A percentile compares a stretch with the other conserved stretches of the same genome.
These are phyloP conservation scores for Xerocomellus amylosporus DNA, from an alignment of 768 basidiomycete genomes.

Conservation along the genomic window DNA sequence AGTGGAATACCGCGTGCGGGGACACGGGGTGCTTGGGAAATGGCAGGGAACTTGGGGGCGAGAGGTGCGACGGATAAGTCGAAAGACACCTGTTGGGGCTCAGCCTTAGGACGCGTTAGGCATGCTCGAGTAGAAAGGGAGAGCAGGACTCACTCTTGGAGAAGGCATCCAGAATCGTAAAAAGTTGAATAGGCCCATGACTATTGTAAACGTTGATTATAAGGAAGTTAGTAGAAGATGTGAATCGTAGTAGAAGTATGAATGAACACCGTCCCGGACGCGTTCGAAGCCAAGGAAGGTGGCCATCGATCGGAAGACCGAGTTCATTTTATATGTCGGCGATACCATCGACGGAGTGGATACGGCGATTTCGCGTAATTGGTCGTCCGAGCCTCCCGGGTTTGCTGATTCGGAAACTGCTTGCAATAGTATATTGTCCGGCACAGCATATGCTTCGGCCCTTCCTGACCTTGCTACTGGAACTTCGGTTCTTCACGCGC, in stretches of 20 bases:
- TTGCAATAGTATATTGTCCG: constrained; percentile 1
- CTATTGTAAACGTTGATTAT: constrained; percentile 25
- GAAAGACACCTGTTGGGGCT: constrained; percentile 40
- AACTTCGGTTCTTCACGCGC: constrained; percentile 6
- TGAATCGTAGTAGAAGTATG: constrained; percentile 16
- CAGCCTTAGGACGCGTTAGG: constrained; percentile 24
- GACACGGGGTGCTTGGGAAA: constrained; percentile 19
- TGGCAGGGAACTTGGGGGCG: constrained; percentile 18
- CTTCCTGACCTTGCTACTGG: neutral
- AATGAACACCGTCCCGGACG: constrained; percentile 24
- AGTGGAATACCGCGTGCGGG: constrained; percentile 46
- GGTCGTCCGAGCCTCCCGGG: constrained; percentile 6
- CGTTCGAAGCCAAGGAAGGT: constrained; percentile 17
- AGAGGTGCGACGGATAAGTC: constrained; percentile 34
- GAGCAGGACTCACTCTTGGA: constrained; percentile 23
- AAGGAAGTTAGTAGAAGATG: constrained; percentile 17
- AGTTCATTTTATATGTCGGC: constrained; percentile 29
- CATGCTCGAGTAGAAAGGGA: neutral
- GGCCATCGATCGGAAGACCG: constrained; percentile 14
- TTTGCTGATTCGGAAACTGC: neutral
- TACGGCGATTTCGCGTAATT: constrained; percentile 25
- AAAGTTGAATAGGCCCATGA: constrained; percentile 28
- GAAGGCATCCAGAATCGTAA: constrained; percentile 19
- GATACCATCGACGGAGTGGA: constrained; percentile 21
- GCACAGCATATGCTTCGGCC: constrained; percentile 7